A percentile compares a stretch with the other conserved stretches of the same genome.
These are phyloP conservation scores for Linnemannia hyalina DNA, from an alignment of 192 early-diverging fungal species.

Conservation along the genomic window DNA sequence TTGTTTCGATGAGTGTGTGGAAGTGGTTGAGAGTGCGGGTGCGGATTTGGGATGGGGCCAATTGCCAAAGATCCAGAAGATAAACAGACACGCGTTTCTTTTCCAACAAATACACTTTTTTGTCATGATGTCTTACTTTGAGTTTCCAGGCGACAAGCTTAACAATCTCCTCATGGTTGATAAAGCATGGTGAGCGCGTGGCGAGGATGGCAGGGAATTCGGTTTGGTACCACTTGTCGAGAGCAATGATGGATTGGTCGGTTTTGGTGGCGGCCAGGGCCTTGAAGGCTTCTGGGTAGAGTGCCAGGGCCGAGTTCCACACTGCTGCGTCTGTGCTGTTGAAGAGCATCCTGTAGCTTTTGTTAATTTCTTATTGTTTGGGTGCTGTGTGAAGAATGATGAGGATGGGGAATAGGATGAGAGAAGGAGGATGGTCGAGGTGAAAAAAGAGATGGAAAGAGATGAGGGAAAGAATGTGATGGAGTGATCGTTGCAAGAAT, in stretches of 20 bases:
- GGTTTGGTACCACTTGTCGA: constrained; percentile 47
- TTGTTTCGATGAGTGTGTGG: too few relatives aligned
- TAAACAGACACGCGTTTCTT: not conserved
- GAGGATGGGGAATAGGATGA: not conserved
- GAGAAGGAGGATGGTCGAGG: too few relatives aligned
- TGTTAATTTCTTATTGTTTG: not conserved
- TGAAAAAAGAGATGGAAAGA: not conserved
- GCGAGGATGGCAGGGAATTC: constrained; percentile 19
- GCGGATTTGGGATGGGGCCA: too few relatives aligned
- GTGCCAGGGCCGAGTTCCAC: constrained; percentile 30
- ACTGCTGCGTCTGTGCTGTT: constrained; percentile 13
- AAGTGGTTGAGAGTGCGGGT: too few relatives aligned
- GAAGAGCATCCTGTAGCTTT: constrained; percentile 22
- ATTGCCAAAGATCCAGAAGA: too few relatives aligned
- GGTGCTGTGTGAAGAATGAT: not conserved
- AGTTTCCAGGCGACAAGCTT: constrained; percentile 52
- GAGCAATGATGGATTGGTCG: constrained; percentile 29
- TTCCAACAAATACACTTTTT: too few relatives aligned
- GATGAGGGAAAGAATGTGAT: not conserved
- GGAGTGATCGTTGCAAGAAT: not conserved
- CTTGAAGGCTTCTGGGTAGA: constrained; percentile 32
- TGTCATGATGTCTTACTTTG: constrained; percentile 21
- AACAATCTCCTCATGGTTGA: constrained; percentile 38
- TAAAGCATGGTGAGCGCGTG: constrained; percentile 10
- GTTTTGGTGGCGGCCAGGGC: constrained; percentile 41